Conservation (phyloP, 2,329 filamentous ascomycete genomes). For the Chrysosporium queenslandicum region DNA sequence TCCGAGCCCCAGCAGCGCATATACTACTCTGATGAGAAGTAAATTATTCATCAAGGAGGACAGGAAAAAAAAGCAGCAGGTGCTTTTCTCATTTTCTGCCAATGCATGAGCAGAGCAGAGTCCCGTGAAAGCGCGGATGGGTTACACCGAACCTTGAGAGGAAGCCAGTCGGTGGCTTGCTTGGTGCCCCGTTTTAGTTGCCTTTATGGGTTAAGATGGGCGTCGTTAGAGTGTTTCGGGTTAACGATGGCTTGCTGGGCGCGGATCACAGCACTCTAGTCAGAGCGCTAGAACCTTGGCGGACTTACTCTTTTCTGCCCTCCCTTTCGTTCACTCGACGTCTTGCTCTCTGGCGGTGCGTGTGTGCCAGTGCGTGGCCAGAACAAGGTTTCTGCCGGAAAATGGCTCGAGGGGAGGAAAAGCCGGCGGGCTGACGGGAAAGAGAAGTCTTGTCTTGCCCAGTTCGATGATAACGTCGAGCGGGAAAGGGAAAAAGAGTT, state of each 20-base stretch:
- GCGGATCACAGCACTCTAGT: conserved; percentile 2
- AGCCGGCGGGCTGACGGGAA: not conserved
- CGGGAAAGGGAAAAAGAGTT: no score
- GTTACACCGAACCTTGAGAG: conserved; percentile 5
- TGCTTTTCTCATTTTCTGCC: not conserved
- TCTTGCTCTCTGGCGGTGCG: no score
- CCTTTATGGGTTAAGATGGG: conserved; percentile 5
- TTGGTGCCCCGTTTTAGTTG: not conserved
- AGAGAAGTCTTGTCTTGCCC: no score
- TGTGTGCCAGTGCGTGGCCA: not conserved
- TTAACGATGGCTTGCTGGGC: not conserved
- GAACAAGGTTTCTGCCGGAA: conserved; percentile 1
- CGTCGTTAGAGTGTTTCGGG: conserved; percentile 8
- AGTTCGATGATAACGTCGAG: no score
- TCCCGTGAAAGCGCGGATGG: conserved; percentile 4
- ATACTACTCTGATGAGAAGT: not conserved
- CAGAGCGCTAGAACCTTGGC: conserved; percentile 7
- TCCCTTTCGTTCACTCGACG: no score
- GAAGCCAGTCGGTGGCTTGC: conserved; percentile 4
- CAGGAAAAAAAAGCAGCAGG: not conserved
- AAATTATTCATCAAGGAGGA: not conserved
- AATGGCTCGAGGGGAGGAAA: not conserved
- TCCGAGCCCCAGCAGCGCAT: not conserved
- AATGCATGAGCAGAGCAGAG: not conserved
- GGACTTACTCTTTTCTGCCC: not conserved